Evolutionary conservation across 345 rosid genomes (phyloP).

Genomic region (Sonneratia caseolaris): DNA sequence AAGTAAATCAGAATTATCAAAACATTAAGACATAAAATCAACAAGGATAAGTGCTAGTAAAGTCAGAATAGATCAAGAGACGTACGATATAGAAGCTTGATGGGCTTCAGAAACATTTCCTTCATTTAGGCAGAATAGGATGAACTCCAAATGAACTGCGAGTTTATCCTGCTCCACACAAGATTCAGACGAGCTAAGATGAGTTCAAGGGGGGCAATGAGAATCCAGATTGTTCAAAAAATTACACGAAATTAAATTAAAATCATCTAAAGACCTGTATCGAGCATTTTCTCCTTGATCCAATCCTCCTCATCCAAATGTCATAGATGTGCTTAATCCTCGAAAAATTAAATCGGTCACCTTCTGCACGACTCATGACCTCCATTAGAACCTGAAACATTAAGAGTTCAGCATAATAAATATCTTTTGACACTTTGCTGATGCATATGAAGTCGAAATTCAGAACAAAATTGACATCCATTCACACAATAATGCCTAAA

Average conservation of each 20-base stretch:
- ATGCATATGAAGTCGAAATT: neutral
- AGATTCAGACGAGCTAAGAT: neutral
- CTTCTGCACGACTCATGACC: slow-evolving; percentile 34
- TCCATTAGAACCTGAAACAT: slow-evolving; percentile 49
- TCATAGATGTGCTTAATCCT: slow-evolving; percentile 42
- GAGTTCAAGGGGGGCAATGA: neutral
- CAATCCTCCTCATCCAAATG: slow-evolving; percentile 64
- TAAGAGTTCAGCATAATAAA: neutral
- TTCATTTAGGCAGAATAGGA: slow-evolving; percentile 36
- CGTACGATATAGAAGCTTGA: slow-evolving; percentile 43
- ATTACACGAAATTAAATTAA: neutral
- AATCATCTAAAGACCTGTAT: slow-evolving; percentile 29
- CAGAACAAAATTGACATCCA: neutral
- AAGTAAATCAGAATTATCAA: neutral
- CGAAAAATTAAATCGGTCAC: slow-evolving; percentile 14
- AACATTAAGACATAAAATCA: neutral
- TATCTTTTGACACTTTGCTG: neutral
- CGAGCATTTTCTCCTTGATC: slow-evolving; percentile 16
- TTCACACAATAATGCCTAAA: neutral
- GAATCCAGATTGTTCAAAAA: neutral
- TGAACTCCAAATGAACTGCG: slow-evolving; percentile 56
- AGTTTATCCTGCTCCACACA: slow-evolving; percentile 36
- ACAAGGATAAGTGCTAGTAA: neutral
- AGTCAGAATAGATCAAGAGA: neutral
- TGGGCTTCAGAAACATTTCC: slow-evolving; percentile 47